Evolutionary conservation across 2,329 filamentous ascomycete genomes (phyloP).

Genomic region (Coniochaeta hoffmannii): DNA sequence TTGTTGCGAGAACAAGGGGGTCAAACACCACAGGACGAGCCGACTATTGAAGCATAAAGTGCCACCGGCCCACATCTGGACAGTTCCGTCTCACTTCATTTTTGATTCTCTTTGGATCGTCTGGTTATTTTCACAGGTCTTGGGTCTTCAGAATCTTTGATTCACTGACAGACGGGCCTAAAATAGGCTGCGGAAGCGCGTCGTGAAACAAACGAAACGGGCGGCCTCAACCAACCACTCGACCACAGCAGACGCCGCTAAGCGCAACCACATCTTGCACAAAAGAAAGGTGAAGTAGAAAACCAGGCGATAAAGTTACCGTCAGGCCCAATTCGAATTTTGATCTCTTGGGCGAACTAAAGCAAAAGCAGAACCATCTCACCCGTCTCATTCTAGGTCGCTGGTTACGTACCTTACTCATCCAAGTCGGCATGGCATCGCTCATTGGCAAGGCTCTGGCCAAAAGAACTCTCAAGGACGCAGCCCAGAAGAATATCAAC

Average conservation of each 20-base stretch:
- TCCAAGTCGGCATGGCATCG: neutral
- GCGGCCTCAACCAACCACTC: conserved; percentile 2
- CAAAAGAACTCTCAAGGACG: conserved; percentile 13
- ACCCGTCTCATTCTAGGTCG: neutral
- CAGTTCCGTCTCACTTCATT: neutral
- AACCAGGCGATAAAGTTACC: neutral
- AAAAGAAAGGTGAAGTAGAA: conserved; percentile 1
- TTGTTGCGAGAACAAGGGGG: neutral
- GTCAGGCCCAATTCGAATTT: neutral
- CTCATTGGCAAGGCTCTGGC: conserved; percentile 7
- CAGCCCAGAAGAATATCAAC: conserved; percentile 14
- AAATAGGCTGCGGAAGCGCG: conserved; percentile 1
- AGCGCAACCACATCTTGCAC: neutral
- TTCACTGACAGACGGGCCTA: neutral
- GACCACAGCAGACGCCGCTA: neutral
- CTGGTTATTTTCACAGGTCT: neutral
- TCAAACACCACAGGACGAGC: neutral
- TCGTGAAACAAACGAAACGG: conserved; percentile 3
- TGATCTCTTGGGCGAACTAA: neutral
- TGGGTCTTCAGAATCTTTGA: neutral
- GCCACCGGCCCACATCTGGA: neutral
- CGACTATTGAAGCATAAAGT: neutral
- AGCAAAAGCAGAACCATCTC: neutral
- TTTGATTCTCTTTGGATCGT: neutral
- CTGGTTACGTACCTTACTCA: neutral